Evolutionary conservation across 176 grass and related monocot genomes (phyloP).

Genomic region (Eleusine indica): DNA sequence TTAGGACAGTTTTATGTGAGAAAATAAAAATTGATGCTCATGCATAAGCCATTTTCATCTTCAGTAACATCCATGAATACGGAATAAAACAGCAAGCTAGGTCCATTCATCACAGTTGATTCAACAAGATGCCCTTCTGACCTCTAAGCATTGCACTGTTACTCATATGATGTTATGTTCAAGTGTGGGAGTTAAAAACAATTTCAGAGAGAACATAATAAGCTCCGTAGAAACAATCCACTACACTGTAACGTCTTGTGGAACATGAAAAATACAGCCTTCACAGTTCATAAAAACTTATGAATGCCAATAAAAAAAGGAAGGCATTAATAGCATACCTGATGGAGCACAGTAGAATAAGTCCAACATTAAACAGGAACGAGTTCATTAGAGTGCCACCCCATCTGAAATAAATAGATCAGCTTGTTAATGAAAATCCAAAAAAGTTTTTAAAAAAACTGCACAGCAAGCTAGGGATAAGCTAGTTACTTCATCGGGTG

Average conservation of each 20-base stretch:
- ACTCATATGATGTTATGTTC: not conserved
- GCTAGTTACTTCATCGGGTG: slow-evolving; percentile 98
- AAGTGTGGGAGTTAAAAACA: not conserved
- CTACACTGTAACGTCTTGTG: not conserved
- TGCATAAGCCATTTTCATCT: slow-evolving; percentile 27
- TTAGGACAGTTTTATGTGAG: not conserved
- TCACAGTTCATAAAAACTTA: not conserved
- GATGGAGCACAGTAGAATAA: slow-evolving; percentile 98
- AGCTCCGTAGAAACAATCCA: not conserved
- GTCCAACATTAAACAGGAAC: slow-evolving; percentile 95
- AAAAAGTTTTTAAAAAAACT: slow-evolving; percentile 1
- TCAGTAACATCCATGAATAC: slow-evolving; percentile 2
- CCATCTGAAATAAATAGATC: slow-evolving; percentile 73
- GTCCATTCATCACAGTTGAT: not conserved
- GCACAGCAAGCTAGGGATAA: not conserved
- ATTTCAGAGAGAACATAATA: not conserved
- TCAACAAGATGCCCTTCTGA: not conserved
- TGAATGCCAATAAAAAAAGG: not conserved
- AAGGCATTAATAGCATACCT: slow-evolving; percentile 55
- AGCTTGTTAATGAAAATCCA: slow-evolving; percentile 25
- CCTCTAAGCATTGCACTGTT: slow-evolving; percentile 5
- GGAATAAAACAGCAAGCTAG: not conserved
- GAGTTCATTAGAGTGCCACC: slow-evolving; percentile 98
- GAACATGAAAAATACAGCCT: not conserved
- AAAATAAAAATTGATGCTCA: not conserved